A percentile compares a stretch with the other conserved stretches of the same genome.
Evolutionary conservation across 257 asterid genomes (phyloP).

Genomic region (Nicotiana tabacum): DNA sequence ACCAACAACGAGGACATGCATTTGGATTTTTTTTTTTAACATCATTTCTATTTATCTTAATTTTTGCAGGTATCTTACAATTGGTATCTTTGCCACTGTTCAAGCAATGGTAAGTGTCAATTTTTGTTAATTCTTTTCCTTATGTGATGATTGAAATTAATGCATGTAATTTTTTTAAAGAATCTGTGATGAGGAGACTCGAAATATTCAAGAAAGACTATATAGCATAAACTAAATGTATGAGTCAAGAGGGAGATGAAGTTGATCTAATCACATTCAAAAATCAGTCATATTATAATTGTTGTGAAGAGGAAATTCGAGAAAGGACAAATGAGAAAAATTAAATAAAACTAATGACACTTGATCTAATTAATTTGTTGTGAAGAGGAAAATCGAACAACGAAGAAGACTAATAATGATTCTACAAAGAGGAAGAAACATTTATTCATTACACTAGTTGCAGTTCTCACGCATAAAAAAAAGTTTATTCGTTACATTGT

Average conservation of each 20-base stretch:
- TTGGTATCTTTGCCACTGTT: conserved; percentile 62
- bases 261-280: not conserved
- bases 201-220: not conserved
- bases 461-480: no score
- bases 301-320: conserved; percentile 6
- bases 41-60: no score
- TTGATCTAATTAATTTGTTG: not conserved
- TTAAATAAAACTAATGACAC: not conserved
- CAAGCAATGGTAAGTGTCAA: conserved; percentile 56
- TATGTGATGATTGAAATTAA: not conserved
- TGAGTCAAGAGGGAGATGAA: not conserved
- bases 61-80: conserved; percentile 58
- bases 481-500: not conserved
- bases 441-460: not conserved
- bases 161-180: not conserved
- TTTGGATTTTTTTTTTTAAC: no score
- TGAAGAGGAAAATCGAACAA: conserved; percentile 8
- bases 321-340: not conserved
- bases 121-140: not conserved
- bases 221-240: not conserved
- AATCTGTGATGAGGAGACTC: conserved; percentile 19
- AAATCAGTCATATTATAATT: not conserved
- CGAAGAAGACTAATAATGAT: not conserved
- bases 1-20: no score
- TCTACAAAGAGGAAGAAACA: not conserved